Evolutionary conservation across 2,329 filamentous ascomycete genomes (phyloP), one percentile per base, ranked within the genome.

Genomic region (Penicillium psychrosexuale): DNA sequence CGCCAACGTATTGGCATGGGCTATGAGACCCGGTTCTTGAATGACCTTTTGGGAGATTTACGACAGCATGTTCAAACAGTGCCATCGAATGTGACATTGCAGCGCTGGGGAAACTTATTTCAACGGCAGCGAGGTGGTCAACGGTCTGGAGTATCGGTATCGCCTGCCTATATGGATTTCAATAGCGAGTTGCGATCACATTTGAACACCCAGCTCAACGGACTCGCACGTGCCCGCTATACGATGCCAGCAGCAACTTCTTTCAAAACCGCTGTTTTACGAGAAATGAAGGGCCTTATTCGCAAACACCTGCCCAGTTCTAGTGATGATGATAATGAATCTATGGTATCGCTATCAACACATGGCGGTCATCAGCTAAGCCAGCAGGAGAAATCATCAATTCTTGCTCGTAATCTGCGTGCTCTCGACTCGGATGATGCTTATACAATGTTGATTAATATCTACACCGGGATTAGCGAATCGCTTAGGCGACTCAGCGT

Each of bases 271-370:
- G 83, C 89, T 0, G 85, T 96, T 12, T 77, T 96, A 58, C 86
- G 89, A 47, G 94, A 99, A 72, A 87, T 97, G 70, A 89, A 93
- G 65, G 86, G 84, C 33, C 78, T 97, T 46, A 93, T 99, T 47
- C 84, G 91, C 51, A 84, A 86, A 54, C 89, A 93, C 24, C 80
- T 99, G 37, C 94, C 94, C 0, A 96, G 91, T 67, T 96, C 93
- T 11, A 94, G 85, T 64, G 94, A 99, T 57, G 93, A 97, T 62
- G 94, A 99, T 69, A 90, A 88, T 58, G 90, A 94, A 69, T 96
- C 91, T 0, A 88, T 93, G 77, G 86, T 93, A 74, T 92, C 92
- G 1, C 82, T 86, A 0, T 95, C 92, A 3, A 97, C 93, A 1
- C 82, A 83, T 58, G 84, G 84, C 39, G 87, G 86, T 28, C 83